Evolutionary conservation across 2,329 filamentous ascomycete genomes (phyloP), one percentile per base, ranked within the genome.

Genomic region (Calonectria montana): DNA sequence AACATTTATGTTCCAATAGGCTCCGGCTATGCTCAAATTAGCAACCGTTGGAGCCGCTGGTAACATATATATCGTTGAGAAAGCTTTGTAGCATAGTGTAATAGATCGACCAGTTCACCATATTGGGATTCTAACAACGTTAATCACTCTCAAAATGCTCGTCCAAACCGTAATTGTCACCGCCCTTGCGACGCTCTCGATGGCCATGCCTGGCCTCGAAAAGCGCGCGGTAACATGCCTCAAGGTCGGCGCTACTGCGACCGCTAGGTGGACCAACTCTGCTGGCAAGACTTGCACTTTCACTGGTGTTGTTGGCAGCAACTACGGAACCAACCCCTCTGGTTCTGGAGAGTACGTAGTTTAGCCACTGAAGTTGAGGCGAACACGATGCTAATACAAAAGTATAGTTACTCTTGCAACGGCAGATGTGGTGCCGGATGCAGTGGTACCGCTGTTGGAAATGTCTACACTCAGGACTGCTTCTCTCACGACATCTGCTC

Each of bases 401-500:
- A 29, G 3, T 8, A 8, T 9, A 88, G 87, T 25, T 88, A 88
- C 57, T 86, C 84, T 10, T 88, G 86, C 68, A 88, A 87, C 65
- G 86, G 86, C 2, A 81, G 86, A 35, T 88, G 87, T 39, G 87
- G 87, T 29, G 84, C 83, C 12, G 86, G 86, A 0, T 88, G 87
- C 61, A 81, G 77, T 1, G 86, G 87, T 6, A 59, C 78, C 5
- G 81, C 85, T 1, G 1, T 88, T 9, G 87, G 87, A 3, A 87
- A 87, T 39, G 85, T 80, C 4, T 88, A 88, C 69, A 88, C 86
- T 0, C 87, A 87, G 71, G 85, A 88, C 62, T 88, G 87, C 75
- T 88, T 86, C 73, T 85, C 83, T 0, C 87, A 88, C 66, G 87
- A 88, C 61, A 84, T 88, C 15, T 88, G 87, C 76, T 87, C 86